phyloP scores from a whole-genome alignment of 2,329 filamentous ascomycete genomes.

The Bimuria novae-zelandiae region DNA sequence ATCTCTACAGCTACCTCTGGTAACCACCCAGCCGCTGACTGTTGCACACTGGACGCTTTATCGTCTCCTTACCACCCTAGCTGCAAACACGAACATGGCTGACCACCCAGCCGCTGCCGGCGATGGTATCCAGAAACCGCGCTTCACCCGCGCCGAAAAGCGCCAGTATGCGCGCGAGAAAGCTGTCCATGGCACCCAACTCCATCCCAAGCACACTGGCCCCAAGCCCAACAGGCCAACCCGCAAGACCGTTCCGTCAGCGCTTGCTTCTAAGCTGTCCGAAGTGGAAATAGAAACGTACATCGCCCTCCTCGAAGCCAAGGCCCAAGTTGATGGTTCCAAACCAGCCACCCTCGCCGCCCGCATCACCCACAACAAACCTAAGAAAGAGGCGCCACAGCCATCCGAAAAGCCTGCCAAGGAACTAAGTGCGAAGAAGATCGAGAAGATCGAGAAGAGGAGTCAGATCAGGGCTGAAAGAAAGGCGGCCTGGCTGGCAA shows the following conservation, averaged over 20 bases:
- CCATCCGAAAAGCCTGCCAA: constrained; percentile 9
- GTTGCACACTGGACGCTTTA: neutral
- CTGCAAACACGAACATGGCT: too few relatives aligned
- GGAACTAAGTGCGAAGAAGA: constrained; percentile 8
- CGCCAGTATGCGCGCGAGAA: constrained; percentile 11
- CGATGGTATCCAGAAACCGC: neutral
- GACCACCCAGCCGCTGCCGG: neutral
- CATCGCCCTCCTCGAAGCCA: constrained; percentile 7
- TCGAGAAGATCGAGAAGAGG: constrained; percentile 17
- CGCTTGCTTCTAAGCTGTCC: neutral
- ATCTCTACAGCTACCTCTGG: too few relatives aligned
- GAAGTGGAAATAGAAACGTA: neutral
- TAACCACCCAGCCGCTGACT: too few relatives aligned
- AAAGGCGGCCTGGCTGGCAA: constrained; percentile 8
- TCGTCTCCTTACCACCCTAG: neutral
- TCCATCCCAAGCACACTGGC: neutral
- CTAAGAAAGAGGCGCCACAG: neutral
- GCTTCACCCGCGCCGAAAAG: constrained; percentile 16
- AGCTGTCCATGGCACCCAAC: neutral
- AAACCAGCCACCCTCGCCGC: neutral
- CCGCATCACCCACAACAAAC: constrained; percentile 4
- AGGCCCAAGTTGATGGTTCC: neutral
- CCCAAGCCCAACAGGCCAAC: neutral
- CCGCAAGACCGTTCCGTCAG: neutral
- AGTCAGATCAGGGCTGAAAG: constrained; percentile 6